These are phyloP conservation scores for Spatholobus suberectus DNA, from an alignment of 306 rosid species.

Conservation along the genomic window DNA sequence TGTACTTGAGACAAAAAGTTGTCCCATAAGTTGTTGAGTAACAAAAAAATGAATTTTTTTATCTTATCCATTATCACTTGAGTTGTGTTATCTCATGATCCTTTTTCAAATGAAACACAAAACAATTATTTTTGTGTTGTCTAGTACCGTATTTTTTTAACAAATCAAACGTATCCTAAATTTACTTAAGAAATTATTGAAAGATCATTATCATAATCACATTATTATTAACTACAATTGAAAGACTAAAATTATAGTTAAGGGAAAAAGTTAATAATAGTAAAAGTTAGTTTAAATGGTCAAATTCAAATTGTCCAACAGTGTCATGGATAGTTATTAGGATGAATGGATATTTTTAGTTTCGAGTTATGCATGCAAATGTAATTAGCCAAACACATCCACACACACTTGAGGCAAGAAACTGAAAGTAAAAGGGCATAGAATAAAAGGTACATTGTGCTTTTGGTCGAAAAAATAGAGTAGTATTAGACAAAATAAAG, in stretches of 20 bases:
- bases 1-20: no score
- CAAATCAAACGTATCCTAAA: no score
- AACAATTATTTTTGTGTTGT: no score
- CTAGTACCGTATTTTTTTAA: no score
- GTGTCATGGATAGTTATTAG: neutral
- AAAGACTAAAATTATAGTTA: neutral
- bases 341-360: neutral
- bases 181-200: neutral
- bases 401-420: conserved; percentile 23
- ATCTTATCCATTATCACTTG: no score
- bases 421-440: conserved; percentile 5
- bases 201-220: neutral
- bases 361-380: neutral
- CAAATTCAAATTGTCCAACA: neutral
- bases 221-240: neutral
- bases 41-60: no score
- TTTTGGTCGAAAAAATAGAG: conserved; percentile 28
- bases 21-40: no score
- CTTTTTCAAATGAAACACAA: no score
- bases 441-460: conserved; percentile 22
- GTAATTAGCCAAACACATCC: neutral
- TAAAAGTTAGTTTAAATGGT: neutral
- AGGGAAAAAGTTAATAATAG: neutral
- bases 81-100: no score
- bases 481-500: conserved; percentile 34